phyloP scores from a whole-genome alignment of 2,329 filamentous ascomycete genomes.

The Aspergillus aculeatus region DNA sequence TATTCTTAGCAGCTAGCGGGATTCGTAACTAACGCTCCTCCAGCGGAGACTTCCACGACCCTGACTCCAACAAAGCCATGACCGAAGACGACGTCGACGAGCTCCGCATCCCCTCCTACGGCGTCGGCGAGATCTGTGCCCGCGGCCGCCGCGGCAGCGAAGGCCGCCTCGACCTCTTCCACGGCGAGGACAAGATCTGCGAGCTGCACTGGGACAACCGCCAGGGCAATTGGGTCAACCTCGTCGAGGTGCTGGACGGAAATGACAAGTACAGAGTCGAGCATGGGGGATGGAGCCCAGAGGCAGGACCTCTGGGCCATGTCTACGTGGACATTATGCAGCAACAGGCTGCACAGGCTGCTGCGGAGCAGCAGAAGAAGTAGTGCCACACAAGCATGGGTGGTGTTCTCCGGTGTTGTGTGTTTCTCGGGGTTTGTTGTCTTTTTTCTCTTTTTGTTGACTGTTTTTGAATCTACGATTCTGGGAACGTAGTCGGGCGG shows the following conservation, averaged over 20 bases:
- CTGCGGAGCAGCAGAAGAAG: constrained; percentile 21
- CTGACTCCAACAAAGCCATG: constrained; percentile 24
- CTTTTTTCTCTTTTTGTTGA: neutral
- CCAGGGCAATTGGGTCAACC: constrained; percentile 21
- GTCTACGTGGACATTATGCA: constrained; percentile 29
- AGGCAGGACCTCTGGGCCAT: constrained; percentile 31
- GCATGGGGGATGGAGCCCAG: constrained; percentile 32
- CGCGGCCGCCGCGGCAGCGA: constrained; percentile 33
- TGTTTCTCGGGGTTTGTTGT: neutral
- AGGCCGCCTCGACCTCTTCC: constrained; percentile 33
- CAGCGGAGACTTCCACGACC: constrained; percentile 31
- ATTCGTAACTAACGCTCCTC: constrained; percentile 2
- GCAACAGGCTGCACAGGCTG: neutral
- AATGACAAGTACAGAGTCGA: constrained; percentile 28
- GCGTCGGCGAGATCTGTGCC: constrained; percentile 33
- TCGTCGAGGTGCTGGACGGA: constrained; percentile 29
- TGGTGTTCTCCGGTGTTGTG: neutral
- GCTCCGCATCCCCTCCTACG: constrained; percentile 27
- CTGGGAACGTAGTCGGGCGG: neutral
- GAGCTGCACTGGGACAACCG: constrained; percentile 36
- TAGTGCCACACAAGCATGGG: constrained; percentile 11
- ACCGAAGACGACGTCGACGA: constrained; percentile 33
- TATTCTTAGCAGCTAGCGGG: neutral
- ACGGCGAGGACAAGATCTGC: constrained; percentile 32
- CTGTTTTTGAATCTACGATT: neutral